Conservation (phyloP, 805 yeast species). For the Saturnispora ahearnii region DNA sequence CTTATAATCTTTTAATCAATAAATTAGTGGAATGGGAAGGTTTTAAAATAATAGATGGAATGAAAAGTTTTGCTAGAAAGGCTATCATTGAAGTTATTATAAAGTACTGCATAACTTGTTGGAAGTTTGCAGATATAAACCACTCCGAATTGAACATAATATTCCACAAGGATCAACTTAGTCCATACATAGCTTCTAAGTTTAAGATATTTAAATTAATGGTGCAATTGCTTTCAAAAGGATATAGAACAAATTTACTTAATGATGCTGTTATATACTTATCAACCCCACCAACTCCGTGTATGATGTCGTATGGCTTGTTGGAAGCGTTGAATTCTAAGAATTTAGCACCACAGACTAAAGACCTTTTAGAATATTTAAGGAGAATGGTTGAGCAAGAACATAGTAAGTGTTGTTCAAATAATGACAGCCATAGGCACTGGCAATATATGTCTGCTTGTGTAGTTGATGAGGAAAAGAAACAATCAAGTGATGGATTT, state of each 20-base stretch:
- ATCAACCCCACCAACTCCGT: conserved; percentile 21
- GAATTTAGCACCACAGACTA: conserved; percentile 5
- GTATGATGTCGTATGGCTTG: conserved; percentile 14
- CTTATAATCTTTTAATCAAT: conserved; percentile 33
- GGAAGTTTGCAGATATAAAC: conserved; percentile 26
- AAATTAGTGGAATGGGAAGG: conserved; percentile 32
- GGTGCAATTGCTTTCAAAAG: conserved; percentile 12
- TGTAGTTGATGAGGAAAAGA: not conserved
- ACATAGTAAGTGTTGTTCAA: conserved; percentile 17
- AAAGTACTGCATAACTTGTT: conserved; percentile 38
- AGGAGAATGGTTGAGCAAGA: conserved; percentile 15
- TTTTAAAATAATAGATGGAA: conserved; percentile 22
- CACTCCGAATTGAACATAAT: conserved; percentile 16
- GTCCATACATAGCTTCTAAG: conserved; percentile 18
- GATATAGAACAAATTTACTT: conserved; percentile 17
- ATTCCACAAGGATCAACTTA: conserved; percentile 28
- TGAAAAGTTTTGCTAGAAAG: conserved; percentile 17
- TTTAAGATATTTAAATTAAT: conserved; percentile 17
- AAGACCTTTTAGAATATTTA: conserved; percentile 16
- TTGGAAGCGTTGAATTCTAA: conserved; percentile 10
- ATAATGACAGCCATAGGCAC: conserved; percentile 5
- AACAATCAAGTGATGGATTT: not conserved
- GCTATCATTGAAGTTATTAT: conserved; percentile 34
- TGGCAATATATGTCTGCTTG: conserved; percentile 6
- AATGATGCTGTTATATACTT: conserved; percentile 21